A percentile compares a stretch with the other conserved stretches of the same genome.
phyloP scores from a whole-genome alignment of 139 green algal genomes.

The Ulvella scutata region DNA sequence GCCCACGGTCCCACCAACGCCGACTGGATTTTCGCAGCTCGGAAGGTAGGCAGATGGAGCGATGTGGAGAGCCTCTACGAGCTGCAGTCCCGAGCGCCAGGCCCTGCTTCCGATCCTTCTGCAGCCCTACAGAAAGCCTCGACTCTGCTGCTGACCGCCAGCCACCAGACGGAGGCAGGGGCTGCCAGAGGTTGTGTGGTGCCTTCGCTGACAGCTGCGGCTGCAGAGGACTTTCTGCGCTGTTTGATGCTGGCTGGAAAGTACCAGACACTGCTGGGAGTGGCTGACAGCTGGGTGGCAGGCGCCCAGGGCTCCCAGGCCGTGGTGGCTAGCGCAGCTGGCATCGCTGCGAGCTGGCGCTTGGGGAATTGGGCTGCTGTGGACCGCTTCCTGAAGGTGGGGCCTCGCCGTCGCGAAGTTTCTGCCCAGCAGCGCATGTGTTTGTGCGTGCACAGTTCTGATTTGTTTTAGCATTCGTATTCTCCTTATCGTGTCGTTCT shows the following conservation, averaged over 20 bases:
- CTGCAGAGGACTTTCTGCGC: neutral
- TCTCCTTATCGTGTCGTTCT: no score
- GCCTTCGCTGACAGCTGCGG: neutral
- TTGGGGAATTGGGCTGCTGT: conserved; percentile 70
- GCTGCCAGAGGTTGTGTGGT: neutral
- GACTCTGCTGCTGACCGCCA: no score
- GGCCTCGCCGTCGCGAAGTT: neutral
- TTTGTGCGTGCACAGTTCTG: no score
- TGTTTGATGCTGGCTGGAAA: neutral
- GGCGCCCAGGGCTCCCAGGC: neutral
- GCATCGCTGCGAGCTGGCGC: conserved; percentile 69
- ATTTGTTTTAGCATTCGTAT: no score
- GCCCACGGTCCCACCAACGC: neutral
- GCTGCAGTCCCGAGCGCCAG: conserved; percentile 8
- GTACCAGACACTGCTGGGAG: neutral
- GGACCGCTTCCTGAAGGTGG: conserved; percentile 30
- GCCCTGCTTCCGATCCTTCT: neutral
- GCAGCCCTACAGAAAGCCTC: neutral
- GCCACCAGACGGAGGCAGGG: neutral
- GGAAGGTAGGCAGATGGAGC: conserved; percentile 75
- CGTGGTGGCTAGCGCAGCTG: conserved; percentile 39
- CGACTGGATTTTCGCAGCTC: conserved; percentile 52
- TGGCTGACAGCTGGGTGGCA: neutral
- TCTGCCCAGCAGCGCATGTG: no score
- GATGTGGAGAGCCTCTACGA: conserved; percentile 79